Evolutionary conservation across 148 eudicot genomes (phyloP), one percentile per base, ranked within the genome.

Genomic region (Linanthus parryae): DNA sequence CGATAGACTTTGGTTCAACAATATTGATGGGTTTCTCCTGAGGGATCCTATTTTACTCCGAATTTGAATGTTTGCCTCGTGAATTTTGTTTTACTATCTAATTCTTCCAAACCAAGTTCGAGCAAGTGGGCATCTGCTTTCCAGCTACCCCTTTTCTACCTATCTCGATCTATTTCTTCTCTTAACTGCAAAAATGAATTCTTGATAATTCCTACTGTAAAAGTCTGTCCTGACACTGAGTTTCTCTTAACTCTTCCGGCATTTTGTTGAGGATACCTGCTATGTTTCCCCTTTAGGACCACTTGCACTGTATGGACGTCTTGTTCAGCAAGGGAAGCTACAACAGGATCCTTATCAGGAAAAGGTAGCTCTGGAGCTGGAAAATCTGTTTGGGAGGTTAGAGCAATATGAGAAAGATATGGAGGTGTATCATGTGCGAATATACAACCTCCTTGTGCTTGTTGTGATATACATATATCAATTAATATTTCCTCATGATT

Each of bases 261-360:
- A n/a, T n/a, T n/a, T n/a, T n/a, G n/a, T n/a, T n/a, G n/a, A n/a
- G n/a, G n/a, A n/a, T n/a, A n/a, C n/a, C n/a, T n/a, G n/a, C n/a
- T 4, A 18, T 30, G 3, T 22, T 53, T 53, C 16, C 44, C 29
- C 42, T 76, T 12, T 67, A 90, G 97, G 92, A 37, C 85, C 84
- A 48, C 75, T 78, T 46, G 54, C 75, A 22, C 82, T 66, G 47
- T 90, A 85, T 58, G 77, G 65, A 66, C 59, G 62, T 64, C 77
- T 90, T 55, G 89, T 85, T 41, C 70, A 74, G 66, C 76, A 83
- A 70, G 92, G 89, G 44, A 78, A 83, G 69, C 68, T 90, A 58
- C 79, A 81, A 40, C 69, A 83, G 72, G 95, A 90, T 73, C 76
- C 80, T 59, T 62, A 78, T 65, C 97, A 90, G 70, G 97, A 83